Base-by-base conservation (phyloP, 345 rosid genomes). In the Garcia nutans region DNA sequence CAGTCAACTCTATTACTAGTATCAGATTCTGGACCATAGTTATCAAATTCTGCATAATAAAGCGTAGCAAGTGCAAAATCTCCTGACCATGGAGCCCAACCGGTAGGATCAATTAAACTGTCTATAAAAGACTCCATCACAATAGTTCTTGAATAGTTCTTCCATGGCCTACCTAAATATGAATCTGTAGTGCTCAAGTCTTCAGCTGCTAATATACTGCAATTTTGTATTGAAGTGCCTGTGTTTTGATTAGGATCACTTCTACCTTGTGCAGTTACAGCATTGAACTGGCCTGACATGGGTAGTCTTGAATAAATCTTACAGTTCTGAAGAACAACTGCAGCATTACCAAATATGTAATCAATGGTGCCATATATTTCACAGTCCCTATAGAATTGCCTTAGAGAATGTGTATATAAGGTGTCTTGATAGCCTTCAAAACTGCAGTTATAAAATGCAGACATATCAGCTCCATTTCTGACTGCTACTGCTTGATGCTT, bases 351-450 rank as follows among this genome's bases (percentile, higher is more conserved):
- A 49, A 86, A 82, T 10, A 89, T 89, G 79, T 85, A 91, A 71
- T 91, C 89, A 20, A 89, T 73, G 0, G 89, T 91, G n/a, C 96
- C 88, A 5, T 86, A 86, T 1, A 91, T 80, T 17, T 84, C 83
- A 6, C 93, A 85, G 28, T 84, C 87, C 23, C 82, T 71, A 41
- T 87, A 89, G 68, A 90, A 87, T 63, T 87, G 95, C 20, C 90
- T 60, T 2, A 84, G 79, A 3, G 94, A 87, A 52, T 88, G 92
- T 1, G 83, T 41, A 61, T 88, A 88, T 12, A 89, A 75, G 1
- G 91, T 87, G 77, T 89, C 91, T 58, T 90, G 92, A 52, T 87
- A 90, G 2, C 81, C 89, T 61, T 87, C 88, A 20, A 90, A 84
- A 61, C 90, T 76, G 74, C 83, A 80, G 20, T 45, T 76, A 71